Evolutionary conservation across 148 eudicot genomes (phyloP).

Genomic region (Arctostaphylos glauca): DNA sequence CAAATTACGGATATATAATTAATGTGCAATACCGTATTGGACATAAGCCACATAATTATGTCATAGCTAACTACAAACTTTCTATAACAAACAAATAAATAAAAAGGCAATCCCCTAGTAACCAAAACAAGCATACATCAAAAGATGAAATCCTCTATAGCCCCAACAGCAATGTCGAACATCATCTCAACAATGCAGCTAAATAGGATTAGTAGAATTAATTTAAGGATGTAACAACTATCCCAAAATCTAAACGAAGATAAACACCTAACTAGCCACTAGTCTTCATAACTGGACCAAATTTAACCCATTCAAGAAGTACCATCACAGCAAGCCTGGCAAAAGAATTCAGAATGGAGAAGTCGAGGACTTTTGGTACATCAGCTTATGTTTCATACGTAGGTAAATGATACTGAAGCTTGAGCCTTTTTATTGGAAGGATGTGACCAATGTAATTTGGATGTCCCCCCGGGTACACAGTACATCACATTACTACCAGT

Average conservation of each 20-base stretch:
- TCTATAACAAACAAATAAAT: neutral
- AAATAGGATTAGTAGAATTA: neutral
- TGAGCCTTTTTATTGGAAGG: neutral
- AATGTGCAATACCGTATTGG: neutral
- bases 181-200: neutral
- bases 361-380: neutral
- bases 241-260: neutral
- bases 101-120: neutral
- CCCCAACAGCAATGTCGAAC: neutral
- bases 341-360: neutral
- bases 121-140: neutral
- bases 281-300: neutral
- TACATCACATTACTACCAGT: neutral
- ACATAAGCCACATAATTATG: neutral
- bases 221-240: neutral
- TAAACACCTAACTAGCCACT: neutral
- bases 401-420: neutral
- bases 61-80: neutral
- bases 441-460: neutral
- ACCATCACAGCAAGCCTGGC: neutral
- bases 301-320: neutral
- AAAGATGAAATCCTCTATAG: neutral
- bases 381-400: neutral
- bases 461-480: neutral
- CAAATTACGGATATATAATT: neutral